A percentile compares a stretch with the other conserved stretches of the same genome.
Conservation (phyloP, 805 yeast species). For the Candida broadrunensis region DNA sequence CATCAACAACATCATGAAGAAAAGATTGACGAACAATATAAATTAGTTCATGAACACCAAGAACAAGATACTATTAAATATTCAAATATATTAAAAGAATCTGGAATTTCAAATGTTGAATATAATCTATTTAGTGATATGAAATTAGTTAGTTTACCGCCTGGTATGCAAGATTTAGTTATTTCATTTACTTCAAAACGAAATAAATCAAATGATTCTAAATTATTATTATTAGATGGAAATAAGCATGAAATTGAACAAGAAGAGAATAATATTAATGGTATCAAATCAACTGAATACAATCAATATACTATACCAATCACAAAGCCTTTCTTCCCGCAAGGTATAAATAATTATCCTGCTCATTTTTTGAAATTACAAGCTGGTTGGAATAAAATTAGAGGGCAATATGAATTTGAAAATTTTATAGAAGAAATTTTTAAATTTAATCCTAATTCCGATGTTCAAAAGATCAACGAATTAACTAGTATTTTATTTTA, state of each 20-base stretch:
- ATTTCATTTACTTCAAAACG: conserved; percentile 36
- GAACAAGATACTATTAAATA: background rate
- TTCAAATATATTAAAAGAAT: background rate
- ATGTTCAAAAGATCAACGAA: conserved; percentile 25
- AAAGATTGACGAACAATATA: background rate
- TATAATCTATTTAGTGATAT: conserved; percentile 31
- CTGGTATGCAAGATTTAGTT: conserved; percentile 42
- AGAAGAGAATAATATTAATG: too few species aligned
- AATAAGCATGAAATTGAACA: too few species aligned
- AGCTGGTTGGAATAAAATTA: conserved; percentile 38
- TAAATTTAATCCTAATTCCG: conserved; percentile 17
- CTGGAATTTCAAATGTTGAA: conserved; percentile 20
- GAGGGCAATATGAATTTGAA: conserved; percentile 32
- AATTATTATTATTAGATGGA: conserved; percentile 19
- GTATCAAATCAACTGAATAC: conserved; percentile 13
- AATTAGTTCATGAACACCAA: background rate
- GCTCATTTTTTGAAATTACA: conserved; percentile 33
- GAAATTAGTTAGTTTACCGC: conserved; percentile 32
- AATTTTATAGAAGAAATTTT: conserved; percentile 29
- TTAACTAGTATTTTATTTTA: conserved; percentile 37
- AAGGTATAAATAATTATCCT: conserved; percentile 20
- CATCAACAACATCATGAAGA: background rate
- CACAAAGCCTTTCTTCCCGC: conserved; percentile 34
- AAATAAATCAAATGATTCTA: conserved; percentile 17
- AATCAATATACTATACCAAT: conserved; percentile 26